Base-by-base conservation (phyloP, 768 basidiomycete species). In the Cystoderma amianthinum region DNA sequence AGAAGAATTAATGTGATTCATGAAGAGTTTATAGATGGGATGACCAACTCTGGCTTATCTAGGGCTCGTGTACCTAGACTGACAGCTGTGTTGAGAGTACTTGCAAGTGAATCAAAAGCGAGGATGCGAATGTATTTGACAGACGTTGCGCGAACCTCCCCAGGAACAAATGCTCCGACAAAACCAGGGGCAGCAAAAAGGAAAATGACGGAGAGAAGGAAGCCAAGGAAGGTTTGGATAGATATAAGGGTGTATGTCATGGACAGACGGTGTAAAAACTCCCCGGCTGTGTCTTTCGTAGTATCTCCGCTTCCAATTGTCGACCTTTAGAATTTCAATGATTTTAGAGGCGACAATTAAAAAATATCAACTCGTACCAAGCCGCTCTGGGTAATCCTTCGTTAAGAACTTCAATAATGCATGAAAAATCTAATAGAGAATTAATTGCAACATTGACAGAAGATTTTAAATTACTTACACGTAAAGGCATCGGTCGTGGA, bases 401-500 rank as follows among this genome's bases (percentile, higher is more conserved):
- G 30, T 55, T 55, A 25, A 55, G 32, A 15, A 52, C 51, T 34
- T 55, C 53, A 21, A 50, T 39, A 4, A 55, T 37, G 18, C 42
- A 43, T 3, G 46, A 48, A 36, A 51, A 51, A 44, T 53, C 50
- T 52, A 36, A 15, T 5, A 34, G 15, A 17, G 15, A 16, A 32
- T n/a, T 17, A n/a, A 34, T n/a, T n/a, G n/a, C n/a, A n/a, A n/a
- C n/a, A n/a, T n/a, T n/a, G n/a, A n/a, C n/a, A n/a, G n/a, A n/a
- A n/a, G n/a, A n/a, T n/a, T n/a, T n/a, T 15, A 22, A 5, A 12
- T 2, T 17, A 42, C 47, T 41, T 44, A 45, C 47, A 55, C 7
- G 53, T 55, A 33, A 45, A 55, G 13, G 48, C 53, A 41, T 55
- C 53, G 10, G 45, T 48, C 2, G 53, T 55, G 1, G 48, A 48